Base-by-base conservation (phyloP, 345 rosid genomes). In the Mercurialis annua region DNA sequence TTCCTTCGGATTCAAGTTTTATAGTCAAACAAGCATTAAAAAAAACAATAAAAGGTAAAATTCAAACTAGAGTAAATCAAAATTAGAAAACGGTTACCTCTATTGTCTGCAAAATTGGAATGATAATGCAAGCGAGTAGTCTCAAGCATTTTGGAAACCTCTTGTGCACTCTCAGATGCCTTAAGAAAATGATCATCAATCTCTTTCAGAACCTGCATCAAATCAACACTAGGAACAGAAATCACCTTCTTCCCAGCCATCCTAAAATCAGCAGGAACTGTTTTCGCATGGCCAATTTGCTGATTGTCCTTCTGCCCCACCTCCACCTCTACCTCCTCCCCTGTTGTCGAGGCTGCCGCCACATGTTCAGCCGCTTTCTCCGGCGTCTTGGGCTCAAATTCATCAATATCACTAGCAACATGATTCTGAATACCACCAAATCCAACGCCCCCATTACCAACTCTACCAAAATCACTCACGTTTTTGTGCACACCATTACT, bases 101-200 rank as follows among this genome's bases (percentile, higher is more conserved):
- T 80, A 73, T 82, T 86, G 78, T 94, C 98, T 0, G 97, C 97
- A 27, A 89, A 91, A 82, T 91, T 94, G 27, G 99, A 87, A 62
- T 94, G 99, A 72, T 89, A 94, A 84, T 91, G 99, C 68, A 91
- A 46, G 79, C 88, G 87, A 20, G 95, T 89, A 26, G 96, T 96
- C 78, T 94, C 99, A 38, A 94, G 83, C 95, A 94, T 76, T 75
- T 84, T 89, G 21, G 89, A 83, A 17, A 94, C 96, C 70, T 89
- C 96, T 66, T 82, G 92, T 6, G 99, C 96, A 27, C 84, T 79
- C 72, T 94, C 93, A 0, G 93, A 89, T 3, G 97, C 88, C 75
- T 83, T 91, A 42, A 91, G 71, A 82, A 91, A 94, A 65, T 87
- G 84, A 65, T 94, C 98, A 79, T 94, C 99, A 55, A 94, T 83